Base-by-base conservation (phyloP, 1,284 basidiomycete species). In the Hemileccinum hortonii region DNA sequence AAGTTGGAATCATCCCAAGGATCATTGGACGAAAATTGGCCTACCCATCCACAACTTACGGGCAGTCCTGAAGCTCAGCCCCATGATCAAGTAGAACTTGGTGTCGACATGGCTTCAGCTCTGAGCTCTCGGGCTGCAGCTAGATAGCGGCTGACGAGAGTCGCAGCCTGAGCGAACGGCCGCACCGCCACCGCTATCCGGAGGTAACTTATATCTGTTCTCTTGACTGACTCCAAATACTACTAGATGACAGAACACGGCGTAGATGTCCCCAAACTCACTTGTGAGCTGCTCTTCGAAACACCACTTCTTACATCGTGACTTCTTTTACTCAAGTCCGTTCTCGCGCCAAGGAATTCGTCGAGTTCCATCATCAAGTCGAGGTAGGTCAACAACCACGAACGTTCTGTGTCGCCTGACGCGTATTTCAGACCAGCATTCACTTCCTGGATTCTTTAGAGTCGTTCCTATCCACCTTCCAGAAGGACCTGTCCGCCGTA, bases 381-480 rank as follows among this genome's bases (percentile, higher is more conserved):
- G 75, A 83, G 65, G 83, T 81, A 48, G 5, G 57, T 41, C 56
- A 52, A 47, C 46, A 53, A 22, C 16, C 37, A 11, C 35, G 40
- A 11, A 40, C 50, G 47, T n/a, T 14, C 26, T 44, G 44, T 36
- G 40, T 32, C 52, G 22, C 40, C 44, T 57, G 21, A 55, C 44
- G 35, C 54, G 49, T 33, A 44, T 52, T 44, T 18, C 58, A 92
- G 90, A 83, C 86, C 42, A 90, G 90, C 65, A 75, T 87, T 45
- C 76, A 80, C 58, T 77, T 98, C 38, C 76, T 98, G 43, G 85
- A 90, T 58, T 92, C 92, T 1, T 79, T 99, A 4, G 88, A 95
- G 59, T 78, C 83, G 3, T 98, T 98, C 69, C 80, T 98, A 11
- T 93, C 93, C 2, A 96, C 92, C 0, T 99, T 99, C 63, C 94